A percentile compares a stretch with the other conserved stretches of the same genome.
These are phyloP conservation scores for Hyphopichia khmerensis DNA, from an alignment of 1,139 yeast species.

Conservation along the genomic window DNA sequence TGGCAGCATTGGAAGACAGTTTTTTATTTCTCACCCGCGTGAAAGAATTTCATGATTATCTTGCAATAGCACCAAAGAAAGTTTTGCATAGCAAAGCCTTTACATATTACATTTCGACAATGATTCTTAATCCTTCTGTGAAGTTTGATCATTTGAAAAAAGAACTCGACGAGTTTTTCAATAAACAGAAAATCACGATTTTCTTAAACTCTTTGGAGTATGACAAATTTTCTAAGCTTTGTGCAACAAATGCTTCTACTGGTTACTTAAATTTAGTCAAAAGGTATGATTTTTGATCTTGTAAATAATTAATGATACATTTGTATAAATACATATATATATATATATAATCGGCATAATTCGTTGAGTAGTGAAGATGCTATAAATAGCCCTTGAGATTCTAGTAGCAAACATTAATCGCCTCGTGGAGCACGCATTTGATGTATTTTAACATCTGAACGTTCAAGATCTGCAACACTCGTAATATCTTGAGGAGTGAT, in stretches of 20 bases:
- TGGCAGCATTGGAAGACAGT: not conserved
- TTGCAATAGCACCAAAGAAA: not conserved
- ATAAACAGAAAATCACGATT: not conserved
- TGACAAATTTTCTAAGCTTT: not conserved
- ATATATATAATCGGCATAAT: not conserved
- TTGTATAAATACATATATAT: not conserved
- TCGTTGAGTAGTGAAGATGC: not conserved
- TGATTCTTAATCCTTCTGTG: not conserved
- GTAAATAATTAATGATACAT: not conserved
- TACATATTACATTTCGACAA: not conserved
- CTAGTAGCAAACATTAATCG: constrained; percentile 12
- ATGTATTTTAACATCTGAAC: constrained; percentile 65
- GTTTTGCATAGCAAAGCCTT: not conserved
- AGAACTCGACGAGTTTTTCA: not conserved
- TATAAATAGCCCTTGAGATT: too few relatives aligned
- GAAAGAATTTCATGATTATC: not conserved
- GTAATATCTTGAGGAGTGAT: constrained; percentile 95
- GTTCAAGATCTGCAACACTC: constrained; percentile 64
- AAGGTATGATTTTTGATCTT: not conserved
- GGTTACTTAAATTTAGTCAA: not conserved
- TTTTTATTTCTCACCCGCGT: not conserved
- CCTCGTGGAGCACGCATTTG: constrained; percentile 60
- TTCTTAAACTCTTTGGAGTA: not conserved
- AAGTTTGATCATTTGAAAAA: not conserved
- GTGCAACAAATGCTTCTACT: not conserved